phyloP scores from a whole-genome alignment of 1,139 yeast species.

The Pichia sp. region DNA sequence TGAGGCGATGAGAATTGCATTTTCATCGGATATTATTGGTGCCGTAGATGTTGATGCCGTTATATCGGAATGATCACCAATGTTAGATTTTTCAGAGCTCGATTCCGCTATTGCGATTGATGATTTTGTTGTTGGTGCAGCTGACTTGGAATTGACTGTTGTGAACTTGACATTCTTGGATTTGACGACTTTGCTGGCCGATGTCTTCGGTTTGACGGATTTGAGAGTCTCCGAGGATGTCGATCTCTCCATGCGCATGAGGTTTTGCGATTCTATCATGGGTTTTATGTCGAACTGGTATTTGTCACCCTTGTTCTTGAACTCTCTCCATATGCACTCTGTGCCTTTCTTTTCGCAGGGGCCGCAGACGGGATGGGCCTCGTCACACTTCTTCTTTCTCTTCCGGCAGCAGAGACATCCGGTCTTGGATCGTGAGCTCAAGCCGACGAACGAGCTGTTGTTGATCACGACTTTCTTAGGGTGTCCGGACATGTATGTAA shows the following conservation, averaged over 20 bases:
- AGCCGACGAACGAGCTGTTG: conserved; percentile 27
- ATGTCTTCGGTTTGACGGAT: too few relatives aligned
- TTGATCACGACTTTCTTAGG: conserved; percentile 7
- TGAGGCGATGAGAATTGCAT: too few relatives aligned
- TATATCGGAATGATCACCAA: too few relatives aligned
- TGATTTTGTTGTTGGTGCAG: too few relatives aligned
- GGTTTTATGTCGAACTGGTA: conserved; percentile 19
- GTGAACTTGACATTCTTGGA: too few relatives aligned
- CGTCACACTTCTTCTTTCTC: conserved; percentile 34
- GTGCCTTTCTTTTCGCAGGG: conserved; percentile 23
- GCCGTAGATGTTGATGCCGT: too few relatives aligned
- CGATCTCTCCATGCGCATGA: conserved; percentile 11
- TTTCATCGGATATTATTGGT: too few relatives aligned
- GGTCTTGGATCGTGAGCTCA: conserved; percentile 28
- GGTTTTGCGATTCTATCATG: conserved; percentile 23
- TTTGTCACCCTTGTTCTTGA: conserved; percentile 7
- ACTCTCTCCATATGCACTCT: conserved; percentile 26
- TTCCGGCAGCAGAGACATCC: conserved; percentile 31
- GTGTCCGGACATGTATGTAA: neutral
- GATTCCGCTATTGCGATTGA: too few relatives aligned
- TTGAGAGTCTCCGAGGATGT: too few relatives aligned
- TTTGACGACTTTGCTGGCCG: too few relatives aligned
- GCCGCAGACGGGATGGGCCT: conserved; percentile 31
- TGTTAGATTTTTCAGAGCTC: too few relatives aligned
- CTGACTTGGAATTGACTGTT: too few relatives aligned